Evolutionary conservation across 2,329 filamentous ascomycete genomes (phyloP), one percentile per base, ranked within the genome.

Genomic region (Cercospora zeina): DNA sequence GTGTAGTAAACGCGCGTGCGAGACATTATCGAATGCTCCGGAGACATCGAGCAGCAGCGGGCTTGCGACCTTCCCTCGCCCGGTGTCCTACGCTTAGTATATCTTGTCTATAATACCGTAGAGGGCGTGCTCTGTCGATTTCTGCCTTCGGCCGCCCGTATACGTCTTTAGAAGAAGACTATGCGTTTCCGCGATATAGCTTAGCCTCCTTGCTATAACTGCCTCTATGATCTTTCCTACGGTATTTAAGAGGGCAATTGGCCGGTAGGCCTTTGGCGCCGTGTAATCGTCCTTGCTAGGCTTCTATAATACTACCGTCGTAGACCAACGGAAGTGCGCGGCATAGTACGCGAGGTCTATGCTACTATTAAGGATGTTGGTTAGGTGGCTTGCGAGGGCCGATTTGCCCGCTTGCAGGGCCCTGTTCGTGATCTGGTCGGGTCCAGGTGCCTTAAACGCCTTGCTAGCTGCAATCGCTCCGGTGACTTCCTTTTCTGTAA

Each of bases 401-500:
- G 16, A 49, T 30, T 55, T 37, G 34, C 34, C 34, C n/a, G 13
- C 34, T 37, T 37, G 34, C 34, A 53, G 27, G n/a, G 49, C 49
- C 30, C 30, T 53, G 31, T 53, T 53, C 31, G 31, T 53, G 16
- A 53, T 53, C 27, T 31, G 27, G 31, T 53, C 49, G 27, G 31
- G 27, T 53, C 49, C 49, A 31, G 31, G 49, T 53, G 31, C 49
- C n/a, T 53, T 53, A 10, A 53, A 31, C n/a, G 24, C 49, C 27
- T 53, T 53, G 24, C 34, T 36, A 13, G 34, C 11, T 36, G 34
- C n/a, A 37, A 37, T 37, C 34, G 34, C 34, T n/a, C n/a, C 34
- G 34, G n/a, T 37, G 6, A 37, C 34, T 37, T 37, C 34, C 34
- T 37, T 37, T 37, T 37, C 34, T 36, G 34, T 36, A 10, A 36